Base-by-base conservation (phyloP, 1,139 yeast genomes). In the Lodderomyces beijingensis region DNA sequence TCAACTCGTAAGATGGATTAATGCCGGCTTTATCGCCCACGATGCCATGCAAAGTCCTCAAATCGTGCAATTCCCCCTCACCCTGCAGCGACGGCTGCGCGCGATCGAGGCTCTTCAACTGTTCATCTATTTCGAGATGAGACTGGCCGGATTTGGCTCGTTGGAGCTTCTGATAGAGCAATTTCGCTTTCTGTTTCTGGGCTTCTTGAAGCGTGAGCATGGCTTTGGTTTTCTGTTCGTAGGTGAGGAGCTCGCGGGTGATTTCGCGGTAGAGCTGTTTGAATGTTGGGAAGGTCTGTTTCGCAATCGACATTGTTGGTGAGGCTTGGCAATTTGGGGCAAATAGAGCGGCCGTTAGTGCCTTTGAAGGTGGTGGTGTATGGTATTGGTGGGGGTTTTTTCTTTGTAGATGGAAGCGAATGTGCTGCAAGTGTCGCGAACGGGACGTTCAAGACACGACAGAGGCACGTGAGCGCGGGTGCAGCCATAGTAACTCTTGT, bases 241-340 rank as follows among this genome's bases (percentile, higher is more conserved):
- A 62, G 22, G 60, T 50, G 21, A 70, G 59, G 31, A 78, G 62
- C 47, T 79, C 80, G 33, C 56, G 62, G 19, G 64, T 54, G 37
- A 62, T 46, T 24, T 38, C 39, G 34, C 47, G 50, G 34, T 49
- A 49, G 11, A 42, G 26, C 31, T 43, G 43, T 26, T 42, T 42
- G 24, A 39, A 37, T n/a, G 42, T 30, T 7, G 42, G 40, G 19
- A 43, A 31, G 5, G 27, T 32, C 27, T 34, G 40, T 19, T 31
- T 27, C 11, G 30, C 27, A 16, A 42, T 33, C 11, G 44, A 27
- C 45, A 41, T 31, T 14, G n/a, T n/a, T n/a, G n/a, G n/a, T n/a
- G n/a, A n/a, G n/a, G n/a, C n/a, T n/a, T n/a, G n/a, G n/a, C n/a
- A n/a, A n/a, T n/a, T n/a, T n/a, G n/a, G n/a, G n/a, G n/a, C n/a